Base-by-base conservation (phyloP, 2,329 filamentous ascomycete genomes). In the Diaporthe sp. region DNA sequence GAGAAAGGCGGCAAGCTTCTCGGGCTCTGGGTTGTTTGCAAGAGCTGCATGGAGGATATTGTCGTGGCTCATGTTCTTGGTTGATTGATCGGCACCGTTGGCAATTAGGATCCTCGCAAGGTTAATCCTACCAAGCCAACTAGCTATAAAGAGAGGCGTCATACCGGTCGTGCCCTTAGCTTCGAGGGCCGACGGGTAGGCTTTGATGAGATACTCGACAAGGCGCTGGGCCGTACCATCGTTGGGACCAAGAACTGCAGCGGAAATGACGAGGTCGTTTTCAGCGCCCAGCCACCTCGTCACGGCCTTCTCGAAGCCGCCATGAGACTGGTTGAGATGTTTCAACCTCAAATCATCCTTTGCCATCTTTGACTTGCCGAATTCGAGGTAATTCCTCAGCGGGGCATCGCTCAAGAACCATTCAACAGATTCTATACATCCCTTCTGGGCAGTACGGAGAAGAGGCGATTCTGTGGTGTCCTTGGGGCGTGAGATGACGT, bases 321-420 rank as follows among this genome's bases (percentile, higher is more conserved):
- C 90, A 19, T 88, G 85, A 0, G 89, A 86, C 65, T 91, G 85
- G 5, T 87, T 88, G 6, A 97, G 85, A 74, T 90, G 89, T 79
- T 91, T 89, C 65, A 96, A 83, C 53, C 90, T 87, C 71, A 88
- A 83, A 77, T 96, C 92, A 34, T 91, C 86, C 76, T 87, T 87
- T 73, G 94, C 89, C 1, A 86, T 82, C 78, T 91, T 89, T 0
- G 92, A 89, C 77, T 86, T 85, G 53, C 86, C 88, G 80, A 95
- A 97, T 61, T 94, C 90, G 37, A 88, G 83, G 80, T 97, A 97
- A 72, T 90, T 87, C 39, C 91, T 88, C 78, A 90, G 84, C 0
- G 95, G 94, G 0, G 90, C 89, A 76, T 94, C 93, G 75, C 93
- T 92, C 73, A 95, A 83, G 82, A 96, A 94, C 91, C 94, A 97